Evolutionary conservation across 2,329 filamentous ascomycete genomes (phyloP), one percentile per base, ranked within the genome.

Genomic region (Madurella fahalii): DNA sequence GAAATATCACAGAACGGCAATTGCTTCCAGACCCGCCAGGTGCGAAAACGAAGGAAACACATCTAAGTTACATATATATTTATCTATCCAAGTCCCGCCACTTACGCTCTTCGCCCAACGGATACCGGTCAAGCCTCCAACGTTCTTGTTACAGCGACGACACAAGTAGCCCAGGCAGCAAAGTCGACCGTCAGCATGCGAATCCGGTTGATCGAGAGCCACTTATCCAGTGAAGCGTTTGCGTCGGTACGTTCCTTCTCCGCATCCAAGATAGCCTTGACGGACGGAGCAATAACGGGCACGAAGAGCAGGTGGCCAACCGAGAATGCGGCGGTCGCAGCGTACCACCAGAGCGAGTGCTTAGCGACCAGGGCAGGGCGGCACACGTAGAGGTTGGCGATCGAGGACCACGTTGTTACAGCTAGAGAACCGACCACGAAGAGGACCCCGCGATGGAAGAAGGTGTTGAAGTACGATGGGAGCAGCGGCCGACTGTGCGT

Each of bases 401-500:
- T 34, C 0, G 67, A 66, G 1, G 67, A 59, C 54, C 62, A 61
- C 13, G 68, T 61, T 4, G 75, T 77, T 12, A 67, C 50, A 7
- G 63, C 65, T 9, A 74, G 57, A 51, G 72, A 65, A 1, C 55
- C 63, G 12, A 74, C 50, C 2, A 75, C 71, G 2, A 64, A 61
- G 37, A 58, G 57, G 2, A 73, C 61, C 25, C 69, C 71, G 15
- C 57, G 58, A n/a, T 49, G 58, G 68, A 78, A 77, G 58, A 77
- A 73, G 39, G 59, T 54, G 3, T 61, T 60, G 62, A 75, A 79
- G 66, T 75, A 79, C 3, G 65, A 59, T 0, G 77, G 76, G 4
- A 77, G 66, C 13, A 76, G 57, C 13, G 63, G 57, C 59, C 74
- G 69, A 59, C 67, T 65, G 25, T 64, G 61, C 30, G 63, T 50